Evolutionary conservation across 352 stramenopile species (phyloP), one percentile per base, ranked within the genome.

Genomic region (Globisporangium paddicum): DNA sequence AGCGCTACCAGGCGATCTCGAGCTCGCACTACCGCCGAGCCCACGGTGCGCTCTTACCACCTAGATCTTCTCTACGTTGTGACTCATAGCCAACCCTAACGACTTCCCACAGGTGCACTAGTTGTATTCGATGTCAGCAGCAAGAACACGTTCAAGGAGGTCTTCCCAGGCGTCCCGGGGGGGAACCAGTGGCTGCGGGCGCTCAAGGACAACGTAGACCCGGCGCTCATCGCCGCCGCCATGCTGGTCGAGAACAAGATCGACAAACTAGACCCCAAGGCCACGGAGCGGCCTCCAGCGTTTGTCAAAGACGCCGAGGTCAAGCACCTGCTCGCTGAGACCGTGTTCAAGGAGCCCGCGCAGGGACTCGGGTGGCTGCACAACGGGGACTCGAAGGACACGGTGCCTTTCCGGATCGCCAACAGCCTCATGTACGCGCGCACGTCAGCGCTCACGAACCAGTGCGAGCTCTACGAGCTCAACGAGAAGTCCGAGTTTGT

Each of bases 221-320:
- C 66, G 18, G 46, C 62, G 19, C 56, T 89, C 16, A 60, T 90
- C 10, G 76, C 74, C 0, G 80, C 68, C 1, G 75, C 73, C 23
- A 87, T 89, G 78, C 73, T 90, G 23, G 76, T 90, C 32, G 78
- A 86, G 60, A 90, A 90, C 70, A 90, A 90, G 60, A 75, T 67
- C 21, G 81, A 90, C 58, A 74, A 82, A 50, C 58, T 86, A 7
- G 62, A 75, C 26, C 8, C 58, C 5, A 77, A 72, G 44, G 60
- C 67, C 7, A 28, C 60, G 5, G 68, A 85, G 40, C 67, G 72
- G 0, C 73, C 73, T 6, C 28, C 69, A 6, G 59, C 60, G 0
- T 83, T 82, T 47, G 74, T 84, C 5, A 66, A 86, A 46, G 67
- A 86, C 23, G 64, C 70, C 3, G 72, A 84, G 10, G 66, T 84